Evolutionary conservation across 1,284 basidiomycete species (phyloP), one percentile per base, ranked within the genome.

Genomic region (Irpex sp.): DNA sequence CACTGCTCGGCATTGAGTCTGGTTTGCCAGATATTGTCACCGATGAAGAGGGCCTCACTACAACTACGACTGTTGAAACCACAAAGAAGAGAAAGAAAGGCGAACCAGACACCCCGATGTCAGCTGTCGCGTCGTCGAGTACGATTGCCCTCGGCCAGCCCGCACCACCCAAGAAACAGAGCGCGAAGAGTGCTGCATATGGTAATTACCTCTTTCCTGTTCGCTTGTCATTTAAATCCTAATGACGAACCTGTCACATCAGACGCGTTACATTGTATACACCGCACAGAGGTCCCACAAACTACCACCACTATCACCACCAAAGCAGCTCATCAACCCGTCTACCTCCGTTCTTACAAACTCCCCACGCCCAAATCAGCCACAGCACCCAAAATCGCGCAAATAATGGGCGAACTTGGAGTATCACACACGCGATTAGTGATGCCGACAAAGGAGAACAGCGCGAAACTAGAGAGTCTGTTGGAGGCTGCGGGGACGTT

Each of bases 371-470:
- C 93, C 19, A 95, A 93, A 74, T 78, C 87, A 1, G 83, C 86
- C 51, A 81, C 90, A n/a, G 84, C 86, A 2, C 86, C 84, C 63
- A 85, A 91, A 78, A 86, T 96, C 68, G 82, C 85, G 2, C 87
- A 90, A 63, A 82, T 89, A 13, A 81, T 97, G 21, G 75, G 81
- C 15, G 93, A 97, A 73, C 81, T 95, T 15, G 89, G 89, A 11
- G 78, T 96, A 43, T 83, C 82, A n/a, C 81, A 87, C 65, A 81
- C 82, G 15, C 85, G 90, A 11, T 82, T 97, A 59, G 90, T 96
- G 66, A 97, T 97, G 94, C 95, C 95, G 13, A 97, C 95, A 1
- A 82, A 86, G 37, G 85, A 88, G 33, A 97, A 94, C 67, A 80
- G 89, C 59, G 80, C 83, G 58, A 85, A 84, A 66, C 80, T 94